Percentiles rank a stretch among this genome's conserved stretches.
Evolutionary conservation across 1,139 yeast genomes (phyloP).

Genomic region (Geotrichum bryndzae): DNA sequence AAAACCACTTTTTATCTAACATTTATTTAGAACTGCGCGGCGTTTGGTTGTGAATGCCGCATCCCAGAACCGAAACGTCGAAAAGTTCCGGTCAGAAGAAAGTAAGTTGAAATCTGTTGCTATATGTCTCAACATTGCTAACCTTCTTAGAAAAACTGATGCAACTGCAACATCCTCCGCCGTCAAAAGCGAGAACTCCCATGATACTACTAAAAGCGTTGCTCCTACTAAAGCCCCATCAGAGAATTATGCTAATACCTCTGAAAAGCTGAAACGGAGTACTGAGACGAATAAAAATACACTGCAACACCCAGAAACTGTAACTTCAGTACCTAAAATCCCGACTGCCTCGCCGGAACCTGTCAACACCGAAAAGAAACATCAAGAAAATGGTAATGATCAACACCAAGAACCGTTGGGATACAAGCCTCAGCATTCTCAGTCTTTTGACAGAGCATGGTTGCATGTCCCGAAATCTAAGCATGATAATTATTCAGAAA

Average conservation of each 20-base stretch:
- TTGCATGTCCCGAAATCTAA: background rate
- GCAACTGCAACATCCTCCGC: background rate
- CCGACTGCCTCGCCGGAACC: background rate
- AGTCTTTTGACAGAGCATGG: background rate
- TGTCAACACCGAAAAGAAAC: background rate
- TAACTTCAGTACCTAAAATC: background rate
- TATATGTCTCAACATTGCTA: background rate
- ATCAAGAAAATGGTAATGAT: background rate
- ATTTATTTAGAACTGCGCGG: constrained; percentile 48
- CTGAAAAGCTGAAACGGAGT: background rate
- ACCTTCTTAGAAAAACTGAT: background rate
- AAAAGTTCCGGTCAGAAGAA: constrained; percentile 32
- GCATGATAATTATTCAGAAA: constrained; percentile 12
- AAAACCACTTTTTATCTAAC: background rate
- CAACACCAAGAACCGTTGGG: background rate
- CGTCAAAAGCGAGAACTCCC: background rate
- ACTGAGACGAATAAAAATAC: background rate
- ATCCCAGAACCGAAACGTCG: constrained; percentile 46
- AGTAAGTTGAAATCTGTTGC: constrained; percentile 3
- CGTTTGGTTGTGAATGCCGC: constrained; percentile 68
- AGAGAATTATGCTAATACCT: background rate
- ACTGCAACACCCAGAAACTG: background rate
- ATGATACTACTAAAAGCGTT: background rate
- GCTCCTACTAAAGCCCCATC: background rate
- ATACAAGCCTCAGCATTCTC: background rate